These are phyloP conservation scores for Typha latifolia DNA, from an alignment of 176 grass and related monocot genomes.

Conservation along the genomic window DNA sequence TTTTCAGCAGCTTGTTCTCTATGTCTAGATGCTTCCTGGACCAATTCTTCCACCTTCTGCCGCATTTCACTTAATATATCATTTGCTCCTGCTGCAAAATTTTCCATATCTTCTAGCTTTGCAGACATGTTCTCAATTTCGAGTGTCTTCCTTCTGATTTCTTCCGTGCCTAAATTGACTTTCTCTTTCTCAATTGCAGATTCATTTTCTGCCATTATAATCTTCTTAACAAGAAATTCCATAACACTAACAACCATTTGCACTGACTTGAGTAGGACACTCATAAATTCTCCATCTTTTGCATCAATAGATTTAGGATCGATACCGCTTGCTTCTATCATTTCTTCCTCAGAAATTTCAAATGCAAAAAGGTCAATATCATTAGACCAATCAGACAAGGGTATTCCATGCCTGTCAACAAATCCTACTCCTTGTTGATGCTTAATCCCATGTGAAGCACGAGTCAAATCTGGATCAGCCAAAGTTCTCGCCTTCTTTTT, in stretches of 20 bases:
- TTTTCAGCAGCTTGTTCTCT: constrained; percentile 75
- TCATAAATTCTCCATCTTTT: constrained; percentile 21
- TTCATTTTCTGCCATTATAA: constrained; percentile 64
- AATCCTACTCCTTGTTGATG: constrained; percentile 52
- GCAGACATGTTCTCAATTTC: constrained; percentile 64
- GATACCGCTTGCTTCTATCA: neutral
- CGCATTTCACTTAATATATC: constrained; percentile 63
- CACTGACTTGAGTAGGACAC: constrained; percentile 55
- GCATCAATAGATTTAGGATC: constrained; percentile 8
- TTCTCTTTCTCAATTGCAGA: constrained; percentile 59
- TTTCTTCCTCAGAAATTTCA: constrained; percentile 11
- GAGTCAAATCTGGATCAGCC: constrained; percentile 51
- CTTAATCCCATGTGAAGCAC: constrained; percentile 50
- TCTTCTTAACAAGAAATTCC: constrained; percentile 65
- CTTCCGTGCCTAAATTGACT: constrained; percentile 62
- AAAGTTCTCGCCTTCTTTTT: constrained; percentile 71
- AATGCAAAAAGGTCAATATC: constrained; percentile 4
- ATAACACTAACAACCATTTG: constrained; percentile 45
- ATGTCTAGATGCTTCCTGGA: constrained; percentile 60
- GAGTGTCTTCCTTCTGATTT: constrained; percentile 56
- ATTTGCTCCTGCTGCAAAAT: constrained; percentile 49
- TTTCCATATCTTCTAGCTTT: constrained; percentile 87
- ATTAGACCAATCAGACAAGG: constrained; percentile 47
- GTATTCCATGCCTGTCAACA: constrained; percentile 44
- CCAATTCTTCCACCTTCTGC: constrained; percentile 77